Conservation (phyloP, 2,329 filamentous ascomycete species). For the Botryotinia globosa region DNA sequence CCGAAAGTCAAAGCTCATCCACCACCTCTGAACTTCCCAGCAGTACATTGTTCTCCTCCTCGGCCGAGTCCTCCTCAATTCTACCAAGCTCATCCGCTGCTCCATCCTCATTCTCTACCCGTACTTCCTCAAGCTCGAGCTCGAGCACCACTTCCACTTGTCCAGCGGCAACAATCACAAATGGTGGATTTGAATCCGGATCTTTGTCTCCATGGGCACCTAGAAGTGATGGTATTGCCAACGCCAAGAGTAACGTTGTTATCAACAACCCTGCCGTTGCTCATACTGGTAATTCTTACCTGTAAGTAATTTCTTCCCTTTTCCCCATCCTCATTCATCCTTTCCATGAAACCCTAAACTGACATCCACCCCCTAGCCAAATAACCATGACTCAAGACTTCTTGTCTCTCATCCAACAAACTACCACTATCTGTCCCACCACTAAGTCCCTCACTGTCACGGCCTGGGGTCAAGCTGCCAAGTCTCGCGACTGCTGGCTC, state of each 20-base stretch:
- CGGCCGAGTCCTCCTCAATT: not conserved
- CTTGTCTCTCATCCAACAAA: conserved; percentile 13
- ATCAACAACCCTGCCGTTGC: conserved; percentile 9
- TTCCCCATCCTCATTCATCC: not conserved
- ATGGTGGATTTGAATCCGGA: conserved; percentile 16
- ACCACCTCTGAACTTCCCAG: not conserved
- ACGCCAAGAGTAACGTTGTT: conserved; percentile 10
- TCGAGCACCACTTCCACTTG: conserved; percentile 12
- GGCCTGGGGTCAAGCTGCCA: conserved; percentile 12
- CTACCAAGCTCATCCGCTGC: not conserved
- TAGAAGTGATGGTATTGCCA: not conserved
- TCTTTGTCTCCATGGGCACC: conserved; percentile 11
- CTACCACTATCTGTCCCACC: conserved; percentile 9
- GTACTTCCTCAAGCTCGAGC: not conserved
- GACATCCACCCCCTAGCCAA: not conserved
- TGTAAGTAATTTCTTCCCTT: not conserved
- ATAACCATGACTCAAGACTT: conserved; percentile 12
- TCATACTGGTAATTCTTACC: conserved; percentile 2
- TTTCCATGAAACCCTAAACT: not conserved
- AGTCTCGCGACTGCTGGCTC: conserved; percentile 9
- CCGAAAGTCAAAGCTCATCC: not conserved
- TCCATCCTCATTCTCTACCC: conserved; percentile 2
- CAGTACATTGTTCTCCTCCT: conserved; percentile 5
- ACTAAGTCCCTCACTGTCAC: conserved; percentile 2
- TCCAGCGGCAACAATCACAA: conserved; percentile 11